phyloP scores from a whole-genome alignment of 1,284 basidiomycete genomes.

The Ceratobasidium theobromae region DNA sequence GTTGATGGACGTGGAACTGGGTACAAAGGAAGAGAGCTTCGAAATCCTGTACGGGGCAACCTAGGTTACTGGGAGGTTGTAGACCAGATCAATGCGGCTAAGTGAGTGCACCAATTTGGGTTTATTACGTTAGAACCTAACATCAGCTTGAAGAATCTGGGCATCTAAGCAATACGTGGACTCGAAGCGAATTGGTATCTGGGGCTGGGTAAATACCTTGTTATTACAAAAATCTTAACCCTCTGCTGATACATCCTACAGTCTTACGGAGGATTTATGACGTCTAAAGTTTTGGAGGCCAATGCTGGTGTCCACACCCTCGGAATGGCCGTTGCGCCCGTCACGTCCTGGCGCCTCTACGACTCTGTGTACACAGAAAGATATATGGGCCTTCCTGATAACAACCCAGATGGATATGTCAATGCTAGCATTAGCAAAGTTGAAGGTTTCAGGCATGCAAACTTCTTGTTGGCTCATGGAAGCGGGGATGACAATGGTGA shows the following conservation, averaged over 20 bases:
- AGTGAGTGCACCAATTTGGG: conserved; percentile 50
- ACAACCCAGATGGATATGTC: conserved; percentile 81
- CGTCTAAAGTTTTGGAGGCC: conserved; percentile 86
- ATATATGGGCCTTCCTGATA: conserved; percentile 86
- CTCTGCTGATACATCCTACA: conserved; percentile 41
- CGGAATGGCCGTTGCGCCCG: conserved; percentile 88
- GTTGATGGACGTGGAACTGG: conserved; percentile 97
- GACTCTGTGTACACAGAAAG: conserved; percentile 92
- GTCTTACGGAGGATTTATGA: conserved; percentile 95
- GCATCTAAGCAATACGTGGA: conserved; percentile 78
- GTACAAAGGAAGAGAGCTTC: conserved; percentile 76
- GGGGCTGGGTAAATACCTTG: conserved; percentile 81
- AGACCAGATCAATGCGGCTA: conserved; percentile 87
- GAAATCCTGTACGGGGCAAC: conserved; percentile 82
- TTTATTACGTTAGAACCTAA: background rate
- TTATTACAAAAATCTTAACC: background rate
- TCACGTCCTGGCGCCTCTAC: conserved; percentile 84
- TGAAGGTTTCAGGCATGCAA: conserved; percentile 74
- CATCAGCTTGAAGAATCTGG: conserved; percentile 58
- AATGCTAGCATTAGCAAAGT: conserved; percentile 84
- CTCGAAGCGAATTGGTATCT: conserved; percentile 82
- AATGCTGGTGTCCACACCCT: conserved; percentile 82
- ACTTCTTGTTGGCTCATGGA: conserved; percentile 88
- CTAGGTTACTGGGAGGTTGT: conserved; percentile 83
- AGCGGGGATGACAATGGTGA: conserved; percentile 84